Percentiles rank a stretch among this genome's conserved stretches.
Conservation (phyloP, 306 rosid genomes). For the Nissolia schottii region DNA sequence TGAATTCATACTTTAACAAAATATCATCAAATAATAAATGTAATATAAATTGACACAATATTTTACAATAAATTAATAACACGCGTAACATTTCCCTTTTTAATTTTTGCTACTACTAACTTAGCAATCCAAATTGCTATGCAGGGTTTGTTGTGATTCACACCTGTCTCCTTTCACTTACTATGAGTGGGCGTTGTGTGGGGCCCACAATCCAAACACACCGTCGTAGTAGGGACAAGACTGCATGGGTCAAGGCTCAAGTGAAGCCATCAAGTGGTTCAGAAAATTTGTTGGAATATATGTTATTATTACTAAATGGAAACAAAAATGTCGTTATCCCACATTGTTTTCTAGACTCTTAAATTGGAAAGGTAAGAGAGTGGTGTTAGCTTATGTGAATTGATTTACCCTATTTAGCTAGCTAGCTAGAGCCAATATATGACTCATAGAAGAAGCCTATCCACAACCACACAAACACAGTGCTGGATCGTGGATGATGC, state of each 20-base stretch:
- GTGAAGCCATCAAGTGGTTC: conserved; percentile 32
- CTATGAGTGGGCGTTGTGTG: conserved; percentile 21
- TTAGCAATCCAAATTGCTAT: conserved; percentile 27
- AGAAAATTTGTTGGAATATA: conserved; percentile 12
- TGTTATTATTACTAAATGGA: neutral
- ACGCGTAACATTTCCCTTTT: no score
- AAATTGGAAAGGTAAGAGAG: conserved; percentile 20
- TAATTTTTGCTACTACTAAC: no score
- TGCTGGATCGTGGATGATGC: neutral
- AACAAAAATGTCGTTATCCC: conserved; percentile 25
- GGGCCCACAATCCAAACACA: conserved; percentile 35
- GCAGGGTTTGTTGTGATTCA: conserved; percentile 40
- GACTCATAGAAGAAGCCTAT: conserved; percentile 19
- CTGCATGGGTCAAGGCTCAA: conserved; percentile 24
- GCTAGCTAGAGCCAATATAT: no score
- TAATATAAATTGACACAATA: no score
- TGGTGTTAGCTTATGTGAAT: conserved; percentile 25
- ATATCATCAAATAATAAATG: no score
- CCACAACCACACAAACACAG: no score
- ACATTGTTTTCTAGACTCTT: neutral
- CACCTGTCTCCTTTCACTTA: conserved; percentile 35
- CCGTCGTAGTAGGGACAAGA: conserved; percentile 37
- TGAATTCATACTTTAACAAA: no score
- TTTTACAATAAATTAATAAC: no score
- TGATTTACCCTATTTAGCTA: conserved; percentile 26